Evolutionary conservation across 75 land plant species (phyloP), one percentile per base, ranked within the genome.

Genomic region (Ceratopteris richardii): DNA sequence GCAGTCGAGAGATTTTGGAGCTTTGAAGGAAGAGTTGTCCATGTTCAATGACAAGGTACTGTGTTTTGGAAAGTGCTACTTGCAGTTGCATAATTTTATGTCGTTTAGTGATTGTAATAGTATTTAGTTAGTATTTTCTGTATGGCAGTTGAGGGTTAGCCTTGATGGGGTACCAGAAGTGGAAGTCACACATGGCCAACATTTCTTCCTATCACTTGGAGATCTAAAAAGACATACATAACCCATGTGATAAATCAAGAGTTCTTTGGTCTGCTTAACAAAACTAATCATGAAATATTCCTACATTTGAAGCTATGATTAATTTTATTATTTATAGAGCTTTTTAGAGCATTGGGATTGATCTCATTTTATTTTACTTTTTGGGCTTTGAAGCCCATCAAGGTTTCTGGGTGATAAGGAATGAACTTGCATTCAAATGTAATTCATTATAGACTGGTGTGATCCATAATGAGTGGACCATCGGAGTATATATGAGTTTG

Each of bases 191-290:
- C 28, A 73, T 27, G 70, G 73, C 10, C 19, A 71, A 37, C 85
- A 86, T 41, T 53, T 86, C 1, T 71, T 73, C 47, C 56, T 86
- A 43, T 66, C 85, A 1, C 76, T 79, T n/a, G 82, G 82, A 12
- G 85, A 86, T 36, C 62, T 66, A 40, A 71, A 58, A 52, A 53
- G 44, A 28, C 60, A 56, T 62, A 22, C 11, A 14, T 65, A 53
- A 57, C 46, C 66, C 14, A 40, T 40, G 42, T 40, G 42, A 10
- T 40, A 40, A 14, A 40, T 40, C 42, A 40, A 40, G 42, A 40
- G 42, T 40, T 40, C 42, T 40, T 40, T 40, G 13, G 14, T 40
- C 14, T 40, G 42, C 42, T 40, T 40, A 9, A 40, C 14, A 14
- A 9, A 40, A 40, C 14, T 40, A 9, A 40, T 14, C 14, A 40